phyloP scores from a whole-genome alignment of 106 monocot species.

The Apostasia ramifera region DNA sequence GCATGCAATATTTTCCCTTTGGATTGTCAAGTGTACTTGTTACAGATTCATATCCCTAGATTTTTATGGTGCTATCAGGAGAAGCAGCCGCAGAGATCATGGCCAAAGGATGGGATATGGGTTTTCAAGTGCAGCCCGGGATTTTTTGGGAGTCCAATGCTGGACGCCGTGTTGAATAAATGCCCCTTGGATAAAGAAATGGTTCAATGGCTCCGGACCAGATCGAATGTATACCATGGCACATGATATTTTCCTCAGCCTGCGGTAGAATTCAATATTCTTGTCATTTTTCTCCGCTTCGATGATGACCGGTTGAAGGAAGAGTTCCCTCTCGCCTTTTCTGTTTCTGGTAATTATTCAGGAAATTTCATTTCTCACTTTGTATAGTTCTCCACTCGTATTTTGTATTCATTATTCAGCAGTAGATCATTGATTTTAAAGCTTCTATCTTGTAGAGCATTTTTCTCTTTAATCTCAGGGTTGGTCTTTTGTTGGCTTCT shows the following conservation, averaged over 20 bases:
- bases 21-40: too few relatives aligned
- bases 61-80: slow-evolving; percentile 36
- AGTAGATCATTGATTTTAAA: slow-evolving; percentile 10
- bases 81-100: slow-evolving; percentile 79
- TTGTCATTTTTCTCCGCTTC: background rate
- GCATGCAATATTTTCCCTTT: too few relatives aligned
- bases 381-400: slow-evolving; percentile 17
- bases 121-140: slow-evolving; percentile 43
- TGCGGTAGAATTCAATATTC: background rate
- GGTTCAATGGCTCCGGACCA: slow-evolving; percentile 68
- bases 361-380: slow-evolving; percentile 5
- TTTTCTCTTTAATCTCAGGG: background rate
- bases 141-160: slow-evolving; percentile 86
- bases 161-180: slow-evolving; percentile 68
- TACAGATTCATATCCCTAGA: too few relatives aligned
- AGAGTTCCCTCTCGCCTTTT: background rate
- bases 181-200: slow-evolving; percentile 69
- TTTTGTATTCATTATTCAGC: slow-evolving; percentile 16
- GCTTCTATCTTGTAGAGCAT: background rate
- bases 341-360: slow-evolving; percentile 10
- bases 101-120: slow-evolving; percentile 97
- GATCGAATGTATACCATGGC: slow-evolving; percentile 54
- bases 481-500: background rate
- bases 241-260: slow-evolving; percentile 31
- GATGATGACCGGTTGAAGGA: background rate